Evolutionary conservation across 225 moss, liverwort and hornwort genomes (phyloP).

Genomic region (Bryoerythrophyllum caledonicum): DNA sequence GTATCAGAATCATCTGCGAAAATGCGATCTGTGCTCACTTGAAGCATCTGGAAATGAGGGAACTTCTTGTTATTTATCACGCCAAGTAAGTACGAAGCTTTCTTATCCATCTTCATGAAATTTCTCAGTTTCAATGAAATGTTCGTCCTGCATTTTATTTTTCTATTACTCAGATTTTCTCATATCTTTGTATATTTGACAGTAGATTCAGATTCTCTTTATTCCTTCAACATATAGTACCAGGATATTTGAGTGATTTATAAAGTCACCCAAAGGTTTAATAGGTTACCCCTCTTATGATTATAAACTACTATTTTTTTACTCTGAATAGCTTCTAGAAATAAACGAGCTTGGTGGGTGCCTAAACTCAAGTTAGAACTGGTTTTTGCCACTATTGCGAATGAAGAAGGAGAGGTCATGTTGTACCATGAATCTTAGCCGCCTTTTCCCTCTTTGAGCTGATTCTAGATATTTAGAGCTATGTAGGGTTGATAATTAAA

Average conservation of each 20-base stretch:
- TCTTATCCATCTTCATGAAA: not conserved
- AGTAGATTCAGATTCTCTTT: constrained; percentile 2
- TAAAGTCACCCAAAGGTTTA: too few species aligned
- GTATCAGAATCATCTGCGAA: constrained; percentile 48
- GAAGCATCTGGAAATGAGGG: constrained; percentile 47
- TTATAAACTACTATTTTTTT: too few species aligned
- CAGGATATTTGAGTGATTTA: not conserved
- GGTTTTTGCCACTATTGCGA: too few species aligned
- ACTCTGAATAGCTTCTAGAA: too few species aligned
- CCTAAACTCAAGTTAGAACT: too few species aligned
- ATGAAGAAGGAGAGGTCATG: too few species aligned
- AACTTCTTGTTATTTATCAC: constrained; percentile 55
- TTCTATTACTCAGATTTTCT: not conserved
- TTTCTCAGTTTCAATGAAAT: not conserved
- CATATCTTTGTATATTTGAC: not conserved
- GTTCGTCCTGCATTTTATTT: not conserved
- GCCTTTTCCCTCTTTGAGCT: too few species aligned
- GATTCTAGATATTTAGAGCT: too few species aligned
- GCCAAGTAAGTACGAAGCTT: constrained; percentile 45
- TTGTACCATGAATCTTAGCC: too few species aligned
- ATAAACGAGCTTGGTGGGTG: too few species aligned
- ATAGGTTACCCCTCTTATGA: too few species aligned
- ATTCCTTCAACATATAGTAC: not conserved
- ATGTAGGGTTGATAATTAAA: too few species aligned
- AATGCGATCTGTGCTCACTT: constrained; percentile 47